Base-by-base conservation (phyloP, 2,329 filamentous ascomycete species). In the Penicillium aurantiogriseum region DNA sequence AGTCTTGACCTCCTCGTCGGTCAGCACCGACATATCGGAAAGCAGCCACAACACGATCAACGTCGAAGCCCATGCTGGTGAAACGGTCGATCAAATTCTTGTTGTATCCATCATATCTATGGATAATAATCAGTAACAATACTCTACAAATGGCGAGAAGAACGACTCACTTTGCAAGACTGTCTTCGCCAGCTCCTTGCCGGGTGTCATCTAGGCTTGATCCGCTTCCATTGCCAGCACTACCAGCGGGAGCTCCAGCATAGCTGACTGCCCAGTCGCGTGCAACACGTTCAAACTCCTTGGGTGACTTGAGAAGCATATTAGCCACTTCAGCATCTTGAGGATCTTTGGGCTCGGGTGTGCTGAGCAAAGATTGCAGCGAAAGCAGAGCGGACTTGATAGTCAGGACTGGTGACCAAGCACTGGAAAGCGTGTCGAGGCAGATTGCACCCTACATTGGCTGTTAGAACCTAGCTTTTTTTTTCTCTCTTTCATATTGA, bases 371-470 rank as follows among this genome's bases (percentile, higher is more conserved):
- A 65, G 92, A 93, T 74, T 96, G 92, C 33, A 99, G 83, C 29
- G 92, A 97, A 58, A 99, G 87, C 45, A 99, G 85, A 38, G 93
- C 91, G 21, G 91, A 95, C 78, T 97, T 97, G 75, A 99, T 93
- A 15, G 93, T 99, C 60, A 97, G 84, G 25, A 99, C 92, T 0
- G 94, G 94, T 6, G 93, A 96, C 94, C 94, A 99, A 66, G 90
- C 91, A 13, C 85, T 85, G 10, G 89, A 88, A 17, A 99, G 84
- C 0, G 92, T 97, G 72, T 99, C 94, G 54, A 99, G 86, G 71
- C 94, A 99, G 73, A 99, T 99, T 27, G 92, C 93, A 55, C 94
- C 94, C 91, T 97, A 45, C 1, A 29, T 11, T 19, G n/a, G n/a
- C 29, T n/a, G 13, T 51, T 9, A 51, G 39, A n/a, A 31, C 10